Base-by-base conservation (phyloP, 1,284 basidiomycete genomes). In the Albatrellus sp. region DNA sequence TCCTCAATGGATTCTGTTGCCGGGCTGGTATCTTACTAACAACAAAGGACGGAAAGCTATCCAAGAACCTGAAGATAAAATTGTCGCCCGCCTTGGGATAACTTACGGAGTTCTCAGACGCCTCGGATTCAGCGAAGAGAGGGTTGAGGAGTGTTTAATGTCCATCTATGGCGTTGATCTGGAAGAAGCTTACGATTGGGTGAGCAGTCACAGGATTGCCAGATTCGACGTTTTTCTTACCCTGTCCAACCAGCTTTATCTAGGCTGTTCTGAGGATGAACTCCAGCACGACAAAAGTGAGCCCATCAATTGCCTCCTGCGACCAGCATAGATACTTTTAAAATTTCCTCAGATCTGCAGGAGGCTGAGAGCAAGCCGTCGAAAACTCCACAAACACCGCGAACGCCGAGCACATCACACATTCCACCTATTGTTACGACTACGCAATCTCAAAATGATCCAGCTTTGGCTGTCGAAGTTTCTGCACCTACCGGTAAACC, bases 111-210 rank as follows among this genome's bases (percentile, higher is more conserved):
- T 89, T 14, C 68, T 98, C n/a, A 70, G 83, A 48, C 73, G 83
- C 43, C 69, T 94, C n/a, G 90, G 89, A 1, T 93, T 93, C 60
- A 63, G 74, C 0, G 77, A 87, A 51, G 70, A 68, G 7, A 69
- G 78, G 47, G 78, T 91, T 8, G 70, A 77, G 43, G 69, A 80
- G 49, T 92, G 89, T 52, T 61, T 96, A 12, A 63, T 61, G 43
- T 61, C 65, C 16, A 78, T 83, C 30, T 61, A 69, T 30, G 76
- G 79, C 1, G 66, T 88, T 14, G 88, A 92, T 6, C 69, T 96
- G 35, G 91, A 97, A 16, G 88, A 93, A 46, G 91, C 88, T n/a
- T 72, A 89, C 46, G 86, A 91, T 56, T 96, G 91, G 90, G 91
- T 93, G 54, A 49, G 79, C 45, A 13, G 33, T 10, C 17, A 44